A percentile compares a stretch with the other conserved stretches of the same genome.
Evolutionary conservation across 371 early-diverging fungal species (phyloP).

Genomic region (Mortierella sp.): DNA sequence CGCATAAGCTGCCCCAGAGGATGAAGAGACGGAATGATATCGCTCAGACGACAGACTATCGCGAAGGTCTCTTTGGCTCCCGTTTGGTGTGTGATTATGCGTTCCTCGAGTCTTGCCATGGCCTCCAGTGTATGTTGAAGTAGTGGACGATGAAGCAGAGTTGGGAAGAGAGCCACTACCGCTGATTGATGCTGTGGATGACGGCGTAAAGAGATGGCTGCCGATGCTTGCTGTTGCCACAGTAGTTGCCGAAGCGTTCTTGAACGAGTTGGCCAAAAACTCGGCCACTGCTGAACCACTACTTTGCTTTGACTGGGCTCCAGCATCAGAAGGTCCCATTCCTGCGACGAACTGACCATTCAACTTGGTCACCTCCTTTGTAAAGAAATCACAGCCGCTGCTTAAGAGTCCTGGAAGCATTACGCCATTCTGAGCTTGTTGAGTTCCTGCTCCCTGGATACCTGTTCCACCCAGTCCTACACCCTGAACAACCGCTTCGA

Average conservation of each 20-base stretch:
- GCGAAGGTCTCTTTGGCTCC: no score
- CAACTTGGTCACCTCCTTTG: slow-evolving; percentile 46
- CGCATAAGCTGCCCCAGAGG: slow-evolving; percentile 35
- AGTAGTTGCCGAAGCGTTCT: slow-evolving; percentile 30
- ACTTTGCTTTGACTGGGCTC: slow-evolving; percentile 17
- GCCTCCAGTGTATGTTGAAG: no score
- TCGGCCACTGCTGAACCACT: slow-evolving; percentile 39
- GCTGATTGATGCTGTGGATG: background rate
- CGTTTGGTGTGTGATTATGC: no score
- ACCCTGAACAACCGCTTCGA: slow-evolving; percentile 44
- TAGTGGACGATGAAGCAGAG: no score
- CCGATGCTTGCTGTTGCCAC: slow-evolving; percentile 9
- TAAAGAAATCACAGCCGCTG: slow-evolving; percentile 52
- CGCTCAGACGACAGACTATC: background rate
- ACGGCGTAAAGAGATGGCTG: slow-evolving; percentile 22
- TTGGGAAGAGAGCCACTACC: background rate
- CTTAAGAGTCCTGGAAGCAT: slow-evolving; percentile 15
- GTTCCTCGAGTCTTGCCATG: no score
- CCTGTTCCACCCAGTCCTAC: slow-evolving; percentile 50
- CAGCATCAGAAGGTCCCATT: slow-evolving; percentile 30
- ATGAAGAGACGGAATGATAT: slow-evolving; percentile 30
- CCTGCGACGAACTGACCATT: slow-evolving; percentile 46
- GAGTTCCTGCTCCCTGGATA: slow-evolving; percentile 34
- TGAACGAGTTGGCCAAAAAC: slow-evolving; percentile 48
- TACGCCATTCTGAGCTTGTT: slow-evolving; percentile 25